Percentiles rank a stretch among this genome's conserved stretches.
Evolutionary conservation across 345 rosid species (phyloP).

Genomic region (Hibiscus tridactylites): DNA sequence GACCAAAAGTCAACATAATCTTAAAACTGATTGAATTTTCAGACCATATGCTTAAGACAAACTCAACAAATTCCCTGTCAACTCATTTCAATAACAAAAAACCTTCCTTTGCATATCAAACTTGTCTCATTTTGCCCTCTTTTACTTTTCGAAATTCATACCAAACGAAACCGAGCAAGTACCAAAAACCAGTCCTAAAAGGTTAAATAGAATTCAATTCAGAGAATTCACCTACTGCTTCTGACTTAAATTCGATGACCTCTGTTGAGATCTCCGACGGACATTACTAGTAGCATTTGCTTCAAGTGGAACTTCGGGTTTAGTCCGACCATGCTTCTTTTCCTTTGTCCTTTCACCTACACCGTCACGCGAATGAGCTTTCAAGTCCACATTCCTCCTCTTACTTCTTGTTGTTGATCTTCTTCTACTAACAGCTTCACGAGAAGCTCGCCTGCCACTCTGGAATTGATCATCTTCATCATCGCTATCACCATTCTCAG

Average conservation of each 20-base stretch:
- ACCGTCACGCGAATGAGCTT: background rate
- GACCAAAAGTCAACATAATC: background rate
- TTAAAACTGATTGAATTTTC: background rate
- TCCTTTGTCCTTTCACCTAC: conserved; percentile 14
- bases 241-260: background rate
- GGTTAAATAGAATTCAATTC: too few relatives aligned
- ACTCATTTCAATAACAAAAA: background rate
- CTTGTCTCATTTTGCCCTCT: too few relatives aligned
- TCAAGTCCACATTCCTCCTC: conserved; percentile 3
- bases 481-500: conserved; percentile 30
- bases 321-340: background rate
- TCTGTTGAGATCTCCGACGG: background rate
- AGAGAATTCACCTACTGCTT: background rate
- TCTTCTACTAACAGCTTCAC: conserved; percentile 15
- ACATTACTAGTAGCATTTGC: background rate
- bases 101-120: background rate
- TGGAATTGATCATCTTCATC: conserved; percentile 29
- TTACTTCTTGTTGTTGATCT: background rate
- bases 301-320: background rate
- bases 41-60: background rate
- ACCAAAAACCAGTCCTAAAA: background rate
- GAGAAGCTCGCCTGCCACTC: conserved; percentile 16
- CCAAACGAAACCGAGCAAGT: background rate
- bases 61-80: background rate
- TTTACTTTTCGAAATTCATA: too few relatives aligned